These are phyloP conservation scores for Thamnidium elegans DNA, from an alignment of 192 early-diverging fungal genomes.

Conservation along the genomic window DNA sequence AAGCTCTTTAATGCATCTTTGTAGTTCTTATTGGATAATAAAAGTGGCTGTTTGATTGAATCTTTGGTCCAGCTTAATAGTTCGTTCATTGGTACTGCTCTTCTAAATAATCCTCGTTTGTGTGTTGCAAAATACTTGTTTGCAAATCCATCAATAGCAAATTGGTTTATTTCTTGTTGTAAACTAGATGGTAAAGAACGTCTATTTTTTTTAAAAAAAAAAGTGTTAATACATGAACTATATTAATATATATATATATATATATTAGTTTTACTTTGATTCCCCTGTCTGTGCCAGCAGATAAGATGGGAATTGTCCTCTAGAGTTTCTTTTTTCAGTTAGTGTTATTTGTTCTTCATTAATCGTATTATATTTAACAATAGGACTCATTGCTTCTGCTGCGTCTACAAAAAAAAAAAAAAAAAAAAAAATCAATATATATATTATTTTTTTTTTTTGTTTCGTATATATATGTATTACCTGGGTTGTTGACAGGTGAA, in stretches of 20 bases:
- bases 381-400: neutral
- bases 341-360: neutral
- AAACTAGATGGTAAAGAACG: conserved; percentile 51
- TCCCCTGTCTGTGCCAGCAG: conserved; percentile 14
- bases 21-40: conserved; percentile 75
- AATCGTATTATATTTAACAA: neutral
- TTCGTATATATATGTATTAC: too few species aligned
- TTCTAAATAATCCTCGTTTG: conserved; percentile 79
- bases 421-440: neutral
- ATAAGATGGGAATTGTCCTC: neutral
- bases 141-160: conserved; percentile 85
- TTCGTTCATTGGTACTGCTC: conserved; percentile 84
- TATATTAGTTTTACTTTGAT: conserved; percentile 10
- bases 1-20: conserved; percentile 87
- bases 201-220: conserved; percentile 17
- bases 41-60: conserved; percentile 73
- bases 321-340: neutral
- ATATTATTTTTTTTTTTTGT: neutral
- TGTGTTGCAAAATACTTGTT: conserved; percentile 89
- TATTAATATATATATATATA: too few species aligned
- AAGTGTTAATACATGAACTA: too few species aligned
- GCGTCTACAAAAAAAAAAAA: neutral
- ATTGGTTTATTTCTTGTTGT: conserved; percentile 72
- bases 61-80: conserved; percentile 83
- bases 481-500: neutral